Evolutionary conservation across 2,329 filamentous ascomycete genomes (phyloP).

Genomic region (Fusarium pseudonygamai): DNA sequence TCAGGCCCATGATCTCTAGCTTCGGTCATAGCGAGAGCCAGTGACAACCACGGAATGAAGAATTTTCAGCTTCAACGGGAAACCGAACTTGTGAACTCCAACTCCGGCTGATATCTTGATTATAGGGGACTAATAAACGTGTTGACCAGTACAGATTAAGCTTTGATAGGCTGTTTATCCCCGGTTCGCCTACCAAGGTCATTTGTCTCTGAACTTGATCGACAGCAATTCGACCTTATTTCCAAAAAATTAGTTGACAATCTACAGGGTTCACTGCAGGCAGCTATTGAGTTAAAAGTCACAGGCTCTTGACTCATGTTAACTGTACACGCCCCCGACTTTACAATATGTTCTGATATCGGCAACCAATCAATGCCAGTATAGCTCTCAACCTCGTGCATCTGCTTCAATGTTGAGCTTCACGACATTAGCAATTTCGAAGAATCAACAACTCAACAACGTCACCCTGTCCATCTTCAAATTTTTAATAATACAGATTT

Average conservation of each 20-base stretch:
- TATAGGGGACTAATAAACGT: not conserved
- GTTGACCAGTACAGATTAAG: not conserved
- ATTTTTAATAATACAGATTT: conserved; percentile 6
- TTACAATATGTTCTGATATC: not conserved
- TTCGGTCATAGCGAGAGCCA: conserved; percentile 26
- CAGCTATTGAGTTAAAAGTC: not conserved
- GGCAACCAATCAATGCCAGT: not conserved
- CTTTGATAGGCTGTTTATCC: conserved; percentile 10
- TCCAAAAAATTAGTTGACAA: not conserved
- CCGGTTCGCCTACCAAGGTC: conserved; percentile 5
- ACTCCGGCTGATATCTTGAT: conserved; percentile 8
- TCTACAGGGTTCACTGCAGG: not conserved
- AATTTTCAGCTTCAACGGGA: conserved; percentile 31
- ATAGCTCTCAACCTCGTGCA: not conserved
- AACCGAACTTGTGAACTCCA: conserved; percentile 21
- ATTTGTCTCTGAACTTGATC: not conserved
- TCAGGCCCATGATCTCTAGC: conserved; percentile 6
- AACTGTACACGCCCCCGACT: not conserved
- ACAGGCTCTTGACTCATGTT: conserved; percentile 25
- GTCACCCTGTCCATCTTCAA: conserved; percentile 12
- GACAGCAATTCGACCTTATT: not conserved
- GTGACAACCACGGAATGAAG: not conserved
- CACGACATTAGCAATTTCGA: not conserved
- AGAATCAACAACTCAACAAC: conserved; percentile 7
- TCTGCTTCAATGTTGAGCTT: not conserved